These are phyloP conservation scores for Emiliania huxleyi DNA, from an alignment of 78 protist species.

Conservation along the genomic window DNA sequence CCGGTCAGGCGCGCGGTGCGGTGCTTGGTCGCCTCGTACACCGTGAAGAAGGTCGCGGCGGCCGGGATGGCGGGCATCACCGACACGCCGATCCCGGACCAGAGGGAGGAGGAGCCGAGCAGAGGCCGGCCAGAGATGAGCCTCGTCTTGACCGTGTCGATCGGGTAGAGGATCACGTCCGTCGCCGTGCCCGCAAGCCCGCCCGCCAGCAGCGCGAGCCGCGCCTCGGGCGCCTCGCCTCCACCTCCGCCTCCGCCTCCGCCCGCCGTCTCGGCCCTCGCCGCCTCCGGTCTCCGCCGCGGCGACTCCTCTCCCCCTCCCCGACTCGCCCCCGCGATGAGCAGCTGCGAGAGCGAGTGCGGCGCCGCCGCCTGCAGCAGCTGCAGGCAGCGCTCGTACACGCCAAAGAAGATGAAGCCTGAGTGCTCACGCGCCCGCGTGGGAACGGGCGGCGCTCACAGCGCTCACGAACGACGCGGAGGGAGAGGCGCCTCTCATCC, in stretches of 20 bases:
- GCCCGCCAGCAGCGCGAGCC: background rate
- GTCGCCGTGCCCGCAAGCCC: background rate
- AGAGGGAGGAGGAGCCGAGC: background rate
- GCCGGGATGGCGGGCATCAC: background rate
- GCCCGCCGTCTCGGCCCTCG: background rate
- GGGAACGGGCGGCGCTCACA: too few species aligned
- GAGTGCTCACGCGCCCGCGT: too few species aligned
- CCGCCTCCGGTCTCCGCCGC: background rate
- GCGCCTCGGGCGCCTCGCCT: too few species aligned
- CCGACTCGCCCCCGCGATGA: too few species aligned
- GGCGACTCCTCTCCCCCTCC: too few species aligned
- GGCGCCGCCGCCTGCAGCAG: background rate
- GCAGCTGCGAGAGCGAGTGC: too few species aligned
- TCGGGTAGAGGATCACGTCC: background rate
- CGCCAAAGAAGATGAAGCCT: slow-evolving; percentile 5
- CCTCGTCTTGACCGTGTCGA: background rate
- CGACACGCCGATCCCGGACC: background rate
- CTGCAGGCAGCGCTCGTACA: background rate
- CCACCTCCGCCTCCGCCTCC: too few species aligned
- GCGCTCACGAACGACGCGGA: too few species aligned
- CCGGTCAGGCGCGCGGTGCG: background rate
- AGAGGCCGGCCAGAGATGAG: background rate
- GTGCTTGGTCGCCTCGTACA: background rate
- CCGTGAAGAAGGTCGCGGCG: background rate
- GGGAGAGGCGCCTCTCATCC: too few species aligned